These are phyloP conservation scores for Starmerella asiatica DNA, from an alignment of 805 yeast species.

Conservation along the genomic window DNA sequence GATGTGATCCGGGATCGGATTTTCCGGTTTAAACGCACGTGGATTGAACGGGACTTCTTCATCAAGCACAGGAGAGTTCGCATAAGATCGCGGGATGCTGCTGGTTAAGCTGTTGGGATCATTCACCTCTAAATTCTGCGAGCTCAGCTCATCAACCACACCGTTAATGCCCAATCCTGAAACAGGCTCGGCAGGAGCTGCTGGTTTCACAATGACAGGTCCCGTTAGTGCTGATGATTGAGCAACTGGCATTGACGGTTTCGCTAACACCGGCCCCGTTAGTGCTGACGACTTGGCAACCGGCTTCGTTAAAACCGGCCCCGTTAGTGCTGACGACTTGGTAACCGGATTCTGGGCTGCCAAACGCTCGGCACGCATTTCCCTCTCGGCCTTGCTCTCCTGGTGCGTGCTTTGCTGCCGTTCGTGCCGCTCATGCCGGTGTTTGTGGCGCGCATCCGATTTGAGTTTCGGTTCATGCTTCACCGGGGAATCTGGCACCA, in stretches of 20 bases:
- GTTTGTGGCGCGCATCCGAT: too few species aligned
- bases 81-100: not conserved
- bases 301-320: not conserved
- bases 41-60: conserved; percentile 22
- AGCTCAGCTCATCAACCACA: not conserved
- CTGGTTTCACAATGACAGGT: not conserved
- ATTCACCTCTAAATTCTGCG: too few species aligned
- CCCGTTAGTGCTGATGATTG: conserved; percentile 13
- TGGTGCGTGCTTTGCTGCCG: not conserved
- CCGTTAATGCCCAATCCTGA: conserved; percentile 1
- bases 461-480: too few species aligned
- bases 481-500: conserved; percentile 5
- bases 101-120: too few species aligned
- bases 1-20: conserved; percentile 11
- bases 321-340: not conserved
- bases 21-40: conserved; percentile 8
- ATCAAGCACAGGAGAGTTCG: conserved; percentile 15
- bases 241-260: conserved; percentile 1
- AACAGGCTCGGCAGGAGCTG: not conserved
- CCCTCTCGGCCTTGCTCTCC: not conserved
- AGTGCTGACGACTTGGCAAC: conserved; percentile 8
- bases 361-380: not conserved
- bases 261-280: conserved; percentile 3
- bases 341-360: too few species aligned
- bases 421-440: not conserved